These are phyloP conservation scores for Starmerella sirachaensis DNA, from an alignment of 805 yeast genomes.

Conservation along the genomic window DNA sequence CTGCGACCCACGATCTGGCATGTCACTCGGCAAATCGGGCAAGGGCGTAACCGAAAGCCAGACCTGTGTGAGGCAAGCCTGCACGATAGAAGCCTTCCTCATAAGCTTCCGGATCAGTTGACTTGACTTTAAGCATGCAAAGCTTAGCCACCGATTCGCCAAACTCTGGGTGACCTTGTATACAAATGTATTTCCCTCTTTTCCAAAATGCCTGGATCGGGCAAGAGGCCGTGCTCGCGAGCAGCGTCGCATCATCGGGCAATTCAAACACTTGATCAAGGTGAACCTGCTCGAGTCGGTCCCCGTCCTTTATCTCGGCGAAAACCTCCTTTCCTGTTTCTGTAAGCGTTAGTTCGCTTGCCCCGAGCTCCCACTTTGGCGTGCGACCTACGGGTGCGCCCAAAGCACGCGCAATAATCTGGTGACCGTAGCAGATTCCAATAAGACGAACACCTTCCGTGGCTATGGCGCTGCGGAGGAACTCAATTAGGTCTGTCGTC, in stretches of 20 bases:
- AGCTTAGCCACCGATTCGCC: constrained; percentile 26
- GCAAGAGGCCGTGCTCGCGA: constrained; percentile 47
- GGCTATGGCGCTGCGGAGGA: constrained; percentile 16
- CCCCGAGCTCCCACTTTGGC: constrained; percentile 66
- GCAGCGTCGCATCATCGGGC: constrained; percentile 33
- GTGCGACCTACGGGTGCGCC: constrained; percentile 50
- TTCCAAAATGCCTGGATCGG: constrained; percentile 46
- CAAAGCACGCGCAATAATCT: constrained; percentile 53
- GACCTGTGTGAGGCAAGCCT: constrained; percentile 3
- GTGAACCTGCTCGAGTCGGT: constrained; percentile 44
- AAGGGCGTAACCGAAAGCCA: constrained; percentile 3
- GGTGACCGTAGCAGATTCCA: constrained; percentile 86
- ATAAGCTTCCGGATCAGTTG: constrained; percentile 1
- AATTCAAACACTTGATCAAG: constrained; percentile 42
- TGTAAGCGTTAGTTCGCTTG: constrained; percentile 39
- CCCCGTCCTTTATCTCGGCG: constrained; percentile 19
- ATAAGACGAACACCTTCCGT: constrained; percentile 19
- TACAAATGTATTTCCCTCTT: constrained; percentile 34
- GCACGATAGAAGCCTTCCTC: not conserved
- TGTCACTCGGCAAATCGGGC: constrained; percentile 1
- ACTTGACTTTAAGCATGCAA: not conserved
- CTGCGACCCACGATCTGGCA: not conserved
- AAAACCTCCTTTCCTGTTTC: constrained; percentile 31
- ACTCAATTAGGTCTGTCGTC: constrained; percentile 29
- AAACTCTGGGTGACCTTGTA: constrained; percentile 92